Evolutionary conservation across 2,329 filamentous ascomycete species (phyloP), one percentile per base, ranked within the genome.

Genomic region (Cordyceps cicadae): DNA sequence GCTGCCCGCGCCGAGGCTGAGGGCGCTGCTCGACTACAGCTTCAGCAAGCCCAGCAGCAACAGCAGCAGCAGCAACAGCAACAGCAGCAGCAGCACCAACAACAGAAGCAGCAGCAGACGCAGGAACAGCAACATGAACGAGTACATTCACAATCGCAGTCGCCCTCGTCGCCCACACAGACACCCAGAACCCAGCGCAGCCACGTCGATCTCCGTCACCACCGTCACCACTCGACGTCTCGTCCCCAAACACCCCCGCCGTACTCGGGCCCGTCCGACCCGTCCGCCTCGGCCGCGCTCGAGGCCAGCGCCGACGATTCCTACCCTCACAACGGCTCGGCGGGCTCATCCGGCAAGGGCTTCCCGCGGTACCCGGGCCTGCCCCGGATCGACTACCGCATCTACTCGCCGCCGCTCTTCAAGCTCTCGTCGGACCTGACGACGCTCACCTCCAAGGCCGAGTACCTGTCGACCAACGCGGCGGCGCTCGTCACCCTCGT

Each of bases 351-450:
- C 4, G 29, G 29, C 29, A 69, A 69, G 61, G 59, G 60, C 41
- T 63, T 61, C 3, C 73, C 73, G 48, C 71, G 70, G 29, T 79
- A 80, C 63, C 75, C 77, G 1, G 80, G 79, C 7, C 74, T 82
- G 6, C 79, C 79, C 1, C 67, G 67, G 24, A 66, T 82, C 17
- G 78, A 82, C 69, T 81, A 82, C 68, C 73, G 75, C n/a, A 74
- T 79, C 19, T 84, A 84, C 69, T 72, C 72, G 7, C 81, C 80
- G 17, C 76, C 79, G 5, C 72, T 79, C 39, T 84, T 83, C 67
- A 76, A 77, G 50, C 71, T 83, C 3, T 82, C 79, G 0, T 61
- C 71, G 11, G 81, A 84, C 67, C 71, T 71, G 39, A 80, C 74
- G 14, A 76, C 75, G 9, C 74, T 83, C 60, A 75, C 74, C 24